Evolutionary conservation across 805 yeast genomes (phyloP).

Genomic region (Peterozyma toletana): DNA sequence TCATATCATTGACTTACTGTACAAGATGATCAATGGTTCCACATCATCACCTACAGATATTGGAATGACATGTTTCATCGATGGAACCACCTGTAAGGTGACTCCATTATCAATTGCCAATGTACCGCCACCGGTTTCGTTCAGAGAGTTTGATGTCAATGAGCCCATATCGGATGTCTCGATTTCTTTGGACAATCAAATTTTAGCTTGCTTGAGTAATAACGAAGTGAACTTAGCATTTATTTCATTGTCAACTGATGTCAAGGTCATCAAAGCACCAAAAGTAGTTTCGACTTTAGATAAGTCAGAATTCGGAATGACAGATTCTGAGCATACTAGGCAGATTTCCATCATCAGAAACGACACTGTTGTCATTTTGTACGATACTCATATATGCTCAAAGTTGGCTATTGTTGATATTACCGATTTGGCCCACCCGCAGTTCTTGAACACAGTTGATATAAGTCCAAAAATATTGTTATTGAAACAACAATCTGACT

Average conservation of each 20-base stretch:
- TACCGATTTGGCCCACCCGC: constrained; percentile 32
- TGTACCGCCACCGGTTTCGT: constrained; percentile 92
- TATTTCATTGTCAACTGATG: constrained; percentile 29
- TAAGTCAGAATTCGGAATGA: constrained; percentile 27
- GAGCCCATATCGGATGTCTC: constrained; percentile 59
- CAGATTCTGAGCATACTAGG: constrained; percentile 40
- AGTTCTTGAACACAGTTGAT: constrained; percentile 32
- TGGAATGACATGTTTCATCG: constrained; percentile 78
- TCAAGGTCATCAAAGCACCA: constrained; percentile 44
- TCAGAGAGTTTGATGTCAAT: constrained; percentile 52
- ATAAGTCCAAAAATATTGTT: constrained; percentile 45
- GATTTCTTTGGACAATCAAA: constrained; percentile 49
- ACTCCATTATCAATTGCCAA: constrained; percentile 83
- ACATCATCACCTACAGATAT: constrained; percentile 57
- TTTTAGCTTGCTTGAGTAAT: constrained; percentile 51
- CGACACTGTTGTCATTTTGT: constrained; percentile 37
- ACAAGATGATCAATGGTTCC: constrained; percentile 61
- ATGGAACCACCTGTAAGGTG: constrained; percentile 61
- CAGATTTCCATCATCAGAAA: constrained; percentile 57
- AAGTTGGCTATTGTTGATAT: constrained; percentile 45
- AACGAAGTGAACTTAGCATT: constrained; percentile 38
- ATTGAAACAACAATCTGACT: constrained; percentile 48
- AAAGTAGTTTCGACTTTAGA: constrained; percentile 23
- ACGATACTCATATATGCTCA: constrained; percentile 46
- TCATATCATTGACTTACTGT: constrained; percentile 62